Evolutionary conservation across 2,329 filamentous ascomycete genomes (phyloP).

Genomic region (Xylariaceae sp.): DNA sequence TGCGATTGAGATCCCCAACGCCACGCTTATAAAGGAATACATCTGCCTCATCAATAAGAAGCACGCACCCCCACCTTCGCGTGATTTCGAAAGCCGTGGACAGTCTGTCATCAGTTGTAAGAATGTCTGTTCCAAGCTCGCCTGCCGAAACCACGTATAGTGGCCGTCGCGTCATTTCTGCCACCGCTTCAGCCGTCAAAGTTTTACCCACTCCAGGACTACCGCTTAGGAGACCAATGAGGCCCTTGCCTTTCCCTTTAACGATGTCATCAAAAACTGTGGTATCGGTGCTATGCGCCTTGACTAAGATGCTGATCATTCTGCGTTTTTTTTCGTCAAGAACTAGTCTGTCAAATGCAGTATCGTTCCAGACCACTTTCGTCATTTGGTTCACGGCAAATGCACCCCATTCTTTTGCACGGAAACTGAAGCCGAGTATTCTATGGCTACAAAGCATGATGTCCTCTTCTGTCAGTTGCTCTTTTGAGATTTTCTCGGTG

Average conservation of each 20-base stretch:
- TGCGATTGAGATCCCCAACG: background rate
- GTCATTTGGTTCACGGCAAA: background rate
- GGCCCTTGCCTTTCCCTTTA: background rate
- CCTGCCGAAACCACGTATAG: background rate
- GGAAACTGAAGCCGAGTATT: constrained; percentile 1
- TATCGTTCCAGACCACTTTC: background rate
- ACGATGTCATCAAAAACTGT: background rate
- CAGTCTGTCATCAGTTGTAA: background rate
- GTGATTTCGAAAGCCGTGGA: background rate
- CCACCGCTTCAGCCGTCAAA: background rate
- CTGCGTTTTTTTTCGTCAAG: background rate
- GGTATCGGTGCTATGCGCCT: background rate
- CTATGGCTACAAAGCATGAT: background rate
- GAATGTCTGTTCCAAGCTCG: background rate
- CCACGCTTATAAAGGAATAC: background rate
- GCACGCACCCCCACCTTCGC: background rate
- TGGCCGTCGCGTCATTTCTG: background rate
- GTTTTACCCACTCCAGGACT: background rate
- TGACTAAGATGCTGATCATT: background rate
- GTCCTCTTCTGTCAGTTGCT: constrained; percentile 7
- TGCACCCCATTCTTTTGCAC: background rate
- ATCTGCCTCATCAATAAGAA: background rate
- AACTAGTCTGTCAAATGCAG: background rate
- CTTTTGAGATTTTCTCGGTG: background rate
- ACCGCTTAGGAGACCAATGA: background rate